A percentile compares a stretch with the other conserved stretches of the same genome.
Conservation (phyloP, 768 basidiomycete genomes). For the Lactarius deliciosus region DNA sequence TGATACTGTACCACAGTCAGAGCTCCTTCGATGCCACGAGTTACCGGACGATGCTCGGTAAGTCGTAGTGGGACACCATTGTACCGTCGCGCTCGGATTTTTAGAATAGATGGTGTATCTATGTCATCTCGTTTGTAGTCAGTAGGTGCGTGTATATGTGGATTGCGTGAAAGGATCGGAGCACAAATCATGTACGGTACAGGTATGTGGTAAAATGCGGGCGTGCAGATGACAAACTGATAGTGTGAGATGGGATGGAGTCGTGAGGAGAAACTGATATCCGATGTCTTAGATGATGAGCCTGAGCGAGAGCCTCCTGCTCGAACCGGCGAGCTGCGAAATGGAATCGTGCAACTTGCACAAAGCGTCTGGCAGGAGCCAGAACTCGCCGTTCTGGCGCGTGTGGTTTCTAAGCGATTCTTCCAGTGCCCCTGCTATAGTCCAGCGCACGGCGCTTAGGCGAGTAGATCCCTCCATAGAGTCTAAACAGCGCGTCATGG, state of each 20-base stretch:
- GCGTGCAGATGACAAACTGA: background rate
- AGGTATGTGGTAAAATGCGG: background rate
- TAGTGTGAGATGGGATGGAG: background rate
- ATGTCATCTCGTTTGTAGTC: too few relatives aligned
- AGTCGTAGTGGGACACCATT: background rate
- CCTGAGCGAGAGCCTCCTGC: background rate
- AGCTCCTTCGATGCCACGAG: background rate
- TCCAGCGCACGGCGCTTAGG: slow-evolving; percentile 20
- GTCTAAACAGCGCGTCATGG: background rate
- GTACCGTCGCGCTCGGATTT: background rate
- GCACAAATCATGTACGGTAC: background rate
- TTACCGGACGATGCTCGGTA: background rate
- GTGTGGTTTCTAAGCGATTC: background rate
- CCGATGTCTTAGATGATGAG: slow-evolving; percentile 1
- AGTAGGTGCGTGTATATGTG: background rate
- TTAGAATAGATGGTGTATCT: background rate
- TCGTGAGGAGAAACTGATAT: background rate
- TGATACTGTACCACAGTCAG: background rate
- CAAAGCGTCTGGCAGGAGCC: background rate
- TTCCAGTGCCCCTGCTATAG: background rate
- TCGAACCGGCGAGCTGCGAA: background rate
- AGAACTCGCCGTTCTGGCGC: slow-evolving; percentile 11
- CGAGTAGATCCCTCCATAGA: slow-evolving; percentile 8
- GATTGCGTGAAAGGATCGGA: background rate
- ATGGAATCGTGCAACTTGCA: slow-evolving; percentile 5